A percentile compares a stretch with the other conserved stretches of the same genome.
phyloP scores from a whole-genome alignment of 1,284 basidiomycete genomes.

The Rhodofomes roseus region DNA sequence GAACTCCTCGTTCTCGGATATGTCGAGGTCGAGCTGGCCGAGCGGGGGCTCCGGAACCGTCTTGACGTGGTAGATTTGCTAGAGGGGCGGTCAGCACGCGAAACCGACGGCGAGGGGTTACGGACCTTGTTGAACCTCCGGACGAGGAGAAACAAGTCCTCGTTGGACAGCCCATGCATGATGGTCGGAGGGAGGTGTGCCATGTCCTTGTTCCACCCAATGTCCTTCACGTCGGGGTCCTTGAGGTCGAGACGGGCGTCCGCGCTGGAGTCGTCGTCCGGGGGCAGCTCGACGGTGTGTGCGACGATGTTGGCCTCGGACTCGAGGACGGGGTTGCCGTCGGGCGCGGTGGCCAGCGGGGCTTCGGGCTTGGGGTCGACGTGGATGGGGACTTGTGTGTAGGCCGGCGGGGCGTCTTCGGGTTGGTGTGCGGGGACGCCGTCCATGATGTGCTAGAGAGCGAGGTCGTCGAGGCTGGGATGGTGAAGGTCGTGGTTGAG shows the following conservation, averaged over 20 bases:
- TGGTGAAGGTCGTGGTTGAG: no score
- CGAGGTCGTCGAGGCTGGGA: no score
- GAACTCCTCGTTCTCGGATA: constrained; percentile 40
- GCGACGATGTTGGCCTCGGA: constrained; percentile 4
- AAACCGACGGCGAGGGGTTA: not conserved
- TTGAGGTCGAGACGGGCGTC: constrained; percentile 17
- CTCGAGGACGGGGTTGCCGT: constrained; percentile 1
- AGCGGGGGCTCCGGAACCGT: constrained; percentile 22
- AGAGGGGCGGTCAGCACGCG: not conserved
- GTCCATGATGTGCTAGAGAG: not conserved
- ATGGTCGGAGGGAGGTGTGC: constrained; percentile 16
- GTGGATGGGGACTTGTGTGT: not conserved
- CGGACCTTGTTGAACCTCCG: constrained; percentile 39
- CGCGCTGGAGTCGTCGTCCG: not conserved
- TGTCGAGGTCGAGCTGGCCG: constrained; percentile 40
- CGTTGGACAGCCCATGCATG: constrained; percentile 33
- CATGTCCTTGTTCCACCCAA: constrained; percentile 24
- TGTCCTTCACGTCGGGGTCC: constrained; percentile 26
- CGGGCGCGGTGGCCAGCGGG: not conserved
- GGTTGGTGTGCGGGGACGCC: not conserved
- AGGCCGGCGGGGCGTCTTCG: not conserved
- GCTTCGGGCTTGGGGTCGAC: not conserved
- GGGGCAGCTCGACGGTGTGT: constrained; percentile 9
- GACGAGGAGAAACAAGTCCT: constrained; percentile 38
- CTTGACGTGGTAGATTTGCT: constrained; percentile 38